Evolutionary conservation across 2,329 filamentous ascomycete species (phyloP), one percentile per base, ranked within the genome.

Genomic region (Neoascochyta sp.): DNA sequence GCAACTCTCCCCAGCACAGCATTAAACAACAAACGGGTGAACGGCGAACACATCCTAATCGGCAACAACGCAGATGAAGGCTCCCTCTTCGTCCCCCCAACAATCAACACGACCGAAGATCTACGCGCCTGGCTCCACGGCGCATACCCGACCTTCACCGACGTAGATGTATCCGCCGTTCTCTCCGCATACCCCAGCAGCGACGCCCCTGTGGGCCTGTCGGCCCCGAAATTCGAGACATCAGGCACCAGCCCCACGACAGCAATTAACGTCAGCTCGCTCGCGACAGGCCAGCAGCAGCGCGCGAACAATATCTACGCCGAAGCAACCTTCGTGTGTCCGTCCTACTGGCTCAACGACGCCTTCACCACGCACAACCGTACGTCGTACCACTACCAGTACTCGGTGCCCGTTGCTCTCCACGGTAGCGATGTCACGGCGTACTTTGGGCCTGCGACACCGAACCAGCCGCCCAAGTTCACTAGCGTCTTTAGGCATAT

Each of bases 251-350:
- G 60, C 3, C 62, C 32, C 2, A n/a, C 65, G 1, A 75, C 66
- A 4, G 71, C 74, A 2, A 53, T 76, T 9, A 73, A 71, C 18
- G 64, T 73, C 21, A 71, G 67, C 12, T 61, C 63, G 22, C 63
- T 65, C 16, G 71, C 62, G 2, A 69, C 66, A 2, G 75, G 74
- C 15, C 71, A 75, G 45, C 74, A 76, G 39, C 74, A 79, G 45
- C 65, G 69, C 17, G 70, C 65, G 8, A 31, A 52, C 34, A 73
- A 75, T 45, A 68, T 78, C 26, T 73, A 71, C 39, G 72, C 68
- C 22, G 75, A 80, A 51, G 63, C 68, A 1, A 73, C 71, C 2
- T 77, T 78, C 37, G 62, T 71, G 23, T 79, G 76, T 47, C 69
- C 74, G 0, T 66, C 69, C 0, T 76, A 77, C 52, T 78, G 73